Base-by-base conservation (phyloP, 805 yeast genomes). In the Pichia thaimueangensis region DNA sequence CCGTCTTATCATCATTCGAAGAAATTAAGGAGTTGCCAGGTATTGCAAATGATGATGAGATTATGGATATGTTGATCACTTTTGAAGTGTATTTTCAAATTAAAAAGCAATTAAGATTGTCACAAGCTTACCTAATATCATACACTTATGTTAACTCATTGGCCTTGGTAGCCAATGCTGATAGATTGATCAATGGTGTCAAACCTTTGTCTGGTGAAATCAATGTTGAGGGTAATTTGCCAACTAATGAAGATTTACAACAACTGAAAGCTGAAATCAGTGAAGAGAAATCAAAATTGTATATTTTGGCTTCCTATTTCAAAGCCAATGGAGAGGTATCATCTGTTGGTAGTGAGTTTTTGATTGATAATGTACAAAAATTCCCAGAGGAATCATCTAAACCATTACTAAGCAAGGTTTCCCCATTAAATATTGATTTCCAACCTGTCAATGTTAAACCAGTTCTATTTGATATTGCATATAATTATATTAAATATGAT, bases 391-490 rank as follows among this genome's bases (percentile, higher is more conserved):
- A 54, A 29, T 49, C 64, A 8, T 39, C 56, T 24, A 47, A 50
- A 8, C 58, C 56, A 25, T 51, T 69, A 1, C 47, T 71, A 35
- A 56, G 62, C 2, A 52, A 40, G 21, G 47, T 64, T 39, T 64
- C 59, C 3, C 53, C 61, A 39, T 45, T 65, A 16, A 54, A 58
- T 4, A 54, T 60, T 11, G 38, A 47, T n/a, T 37, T 87, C 31
- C 67, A 64, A 48, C 84, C 94, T 1, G 76, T 85, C 2, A 72
- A 79, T 41, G 76, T 82, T 44, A 91, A 93, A 63, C 96, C 98
- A 0, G 95, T 88, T 9, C 73, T 89, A 55, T 93, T 87, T 55
- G 98, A 91, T 59, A 69, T 86, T 50, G 97, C 95, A 0, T 89
- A 71, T 68, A 89, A 88, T 59, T 88, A 85, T 56, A 73, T 89